Percentiles rank a stretch among this genome's conserved stretches.
These are phyloP conservation scores for Rosa chinensis DNA, from an alignment of 306 rosid genomes.

Conservation along the genomic window DNA sequence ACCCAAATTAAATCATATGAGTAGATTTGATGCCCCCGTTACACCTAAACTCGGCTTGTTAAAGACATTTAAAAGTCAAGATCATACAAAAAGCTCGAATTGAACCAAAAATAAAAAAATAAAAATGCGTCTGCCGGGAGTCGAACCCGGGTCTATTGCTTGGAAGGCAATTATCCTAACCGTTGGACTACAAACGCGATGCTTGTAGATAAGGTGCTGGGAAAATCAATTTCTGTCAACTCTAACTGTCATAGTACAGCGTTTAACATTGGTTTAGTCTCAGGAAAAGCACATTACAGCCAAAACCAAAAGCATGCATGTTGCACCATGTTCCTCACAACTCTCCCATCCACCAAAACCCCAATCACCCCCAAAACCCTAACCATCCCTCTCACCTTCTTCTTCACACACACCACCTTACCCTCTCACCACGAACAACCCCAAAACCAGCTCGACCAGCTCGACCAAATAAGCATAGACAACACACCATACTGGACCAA, in stretches of 20 bases:
- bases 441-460: neutral
- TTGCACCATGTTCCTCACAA: conserved; percentile 14
- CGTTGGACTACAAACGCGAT: neutral
- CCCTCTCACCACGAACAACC: neutral
- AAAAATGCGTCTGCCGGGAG: neutral
- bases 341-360: conserved; percentile 4
- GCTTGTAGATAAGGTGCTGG: rapidly evolving
- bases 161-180: conserved; percentile 6
- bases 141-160: conserved; percentile 4
- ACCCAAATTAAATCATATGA: no score
- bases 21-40: no score
- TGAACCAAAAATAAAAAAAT: no score
- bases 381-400: conserved; percentile 17
- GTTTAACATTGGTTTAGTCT: neutral
- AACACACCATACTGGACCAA: conserved; percentile 46
- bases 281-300: neutral
- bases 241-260: no score
- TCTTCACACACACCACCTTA: conserved; percentile 17
- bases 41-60: no score
- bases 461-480: conserved; percentile 28
- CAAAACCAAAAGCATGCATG: conserved; percentile 16
- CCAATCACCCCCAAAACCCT: conserved; percentile 21
- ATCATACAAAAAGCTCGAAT: no score
- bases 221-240: no score
- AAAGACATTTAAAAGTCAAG: no score